Base-by-base conservation (phyloP, 805 yeast species). In the Kazachstania kunashirensis region DNA sequence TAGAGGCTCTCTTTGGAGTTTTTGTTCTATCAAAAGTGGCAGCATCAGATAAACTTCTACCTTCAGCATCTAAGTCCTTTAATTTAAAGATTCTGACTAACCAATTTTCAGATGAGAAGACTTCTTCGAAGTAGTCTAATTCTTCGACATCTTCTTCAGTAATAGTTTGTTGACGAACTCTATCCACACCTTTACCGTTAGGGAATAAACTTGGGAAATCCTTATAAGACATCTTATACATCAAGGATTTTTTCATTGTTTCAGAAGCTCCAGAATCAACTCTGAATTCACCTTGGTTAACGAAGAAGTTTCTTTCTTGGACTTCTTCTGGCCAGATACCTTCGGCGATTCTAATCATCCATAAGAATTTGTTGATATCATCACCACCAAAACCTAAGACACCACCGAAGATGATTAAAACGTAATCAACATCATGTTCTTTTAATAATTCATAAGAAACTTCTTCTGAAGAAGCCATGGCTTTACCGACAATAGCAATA, bases 321-420 rank as follows among this genome's bases (percentile, higher is more conserved):
- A 92, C 78, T 56, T 92, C 97, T n/a, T 92, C 96, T 1, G 98
- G 99, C 99, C 99, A 92, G 42, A 92, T 84, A 37, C 98, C 98
- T 63, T 92, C 95, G n/a, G 96, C 75, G 48, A 92, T 92, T 61
- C 98, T 76, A 20, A 92, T 86, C 99, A 92, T 92, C 98, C 99
- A 94, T 55, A 92, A 63, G 65, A 86, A 92, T 64, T 92, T 92
- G 68, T 92, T 92, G 52, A 92, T 67, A 63, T 94, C 98, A 62
- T 92, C 98, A 42, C 98, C 97, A 14, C 92, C 79, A 65, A 74
- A 92, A 18, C 97, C 98, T 35, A 92, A 55, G 29, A 85, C 64
- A 18, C 98, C 98, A 36, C 98, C 99, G 60, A 89, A 92, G 39
- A 92, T 82, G 38, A 92, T 79, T 43, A 92, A 67, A 14, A 94